These are phyloP conservation scores for Magnusiomyces fungicola DNA, from an alignment of 1,139 yeast genomes.

Conservation along the genomic window DNA sequence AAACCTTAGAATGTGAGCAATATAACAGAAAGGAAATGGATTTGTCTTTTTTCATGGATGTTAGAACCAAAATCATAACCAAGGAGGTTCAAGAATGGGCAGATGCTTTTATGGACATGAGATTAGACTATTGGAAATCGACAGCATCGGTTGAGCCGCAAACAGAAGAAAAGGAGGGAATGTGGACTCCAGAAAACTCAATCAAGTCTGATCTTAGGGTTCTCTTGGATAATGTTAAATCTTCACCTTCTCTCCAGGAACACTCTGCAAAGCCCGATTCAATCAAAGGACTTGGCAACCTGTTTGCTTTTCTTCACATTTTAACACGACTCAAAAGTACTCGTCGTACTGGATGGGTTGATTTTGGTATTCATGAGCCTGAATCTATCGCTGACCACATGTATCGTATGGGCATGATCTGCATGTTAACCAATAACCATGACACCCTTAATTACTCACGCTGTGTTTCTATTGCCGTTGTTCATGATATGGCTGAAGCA, in stretches of 20 bases:
- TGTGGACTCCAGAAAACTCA: constrained; percentile 13
- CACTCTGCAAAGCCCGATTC: background rate
- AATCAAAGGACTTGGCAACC: constrained; percentile 7
- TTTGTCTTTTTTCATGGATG: constrained; percentile 61
- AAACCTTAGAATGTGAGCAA: constrained; percentile 82
- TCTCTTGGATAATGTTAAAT: constrained; percentile 9
- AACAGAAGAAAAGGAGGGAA: background rate
- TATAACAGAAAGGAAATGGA: constrained; percentile 47
- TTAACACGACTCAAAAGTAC: constrained; percentile 70
- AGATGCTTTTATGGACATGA: constrained; percentile 53
- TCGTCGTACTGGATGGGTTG: constrained; percentile 91
- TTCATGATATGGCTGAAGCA: constrained; percentile 92
- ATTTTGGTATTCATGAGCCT: constrained; percentile 53
- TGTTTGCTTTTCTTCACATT: constrained; percentile 55
- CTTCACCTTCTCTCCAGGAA: constrained; percentile 9
- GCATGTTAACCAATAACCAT: constrained; percentile 60
- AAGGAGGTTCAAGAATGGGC: constrained; percentile 66
- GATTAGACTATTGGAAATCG: constrained; percentile 40
- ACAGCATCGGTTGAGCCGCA: background rate
- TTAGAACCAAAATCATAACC: constrained; percentile 60
- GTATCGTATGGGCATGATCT: constrained; percentile 89
- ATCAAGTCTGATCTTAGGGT: constrained; percentile 8
- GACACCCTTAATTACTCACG: constrained; percentile 37
- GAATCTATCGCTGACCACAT: constrained; percentile 92
- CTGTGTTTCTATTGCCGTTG: constrained; percentile 79